Base-by-base conservation (phyloP, 805 yeast species). In the Ogataea chonburiensis region DNA sequence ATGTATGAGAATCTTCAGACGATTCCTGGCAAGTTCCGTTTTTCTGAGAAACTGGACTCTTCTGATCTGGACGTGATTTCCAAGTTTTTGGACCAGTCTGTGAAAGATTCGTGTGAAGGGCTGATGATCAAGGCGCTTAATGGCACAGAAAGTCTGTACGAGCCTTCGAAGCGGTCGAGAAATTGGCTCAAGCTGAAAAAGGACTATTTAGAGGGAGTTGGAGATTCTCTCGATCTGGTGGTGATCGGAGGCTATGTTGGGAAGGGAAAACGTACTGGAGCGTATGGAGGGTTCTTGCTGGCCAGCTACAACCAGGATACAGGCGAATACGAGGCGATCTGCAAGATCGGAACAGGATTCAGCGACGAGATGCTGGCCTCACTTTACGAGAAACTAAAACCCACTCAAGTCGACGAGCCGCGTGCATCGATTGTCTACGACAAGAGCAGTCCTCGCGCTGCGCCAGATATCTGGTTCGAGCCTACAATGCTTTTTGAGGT, bases 321-420 rank as follows among this genome's bases (percentile, higher is more conserved):
- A 0, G 98, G 94, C 15, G 97, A 89, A 53, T 87, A 75, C 57
- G 98, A 93, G 60, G 85, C 97, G 0, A 82, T 95, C 26, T 93
- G 98, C 66, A 93, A 93, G 59, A 89, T 94, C 37, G 98, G 98
- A 31, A 93, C 98, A 0, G 98, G 98, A 0, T 93, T 93, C 55
- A 77, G 88, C 25, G 98, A 93, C 47, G 97, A 82, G 46, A 73
- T 79, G 53, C 68, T 93, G 39, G 77, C 76, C 22, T 63, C 62
- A 17, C 58, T 93, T 20, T 69, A 80, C 50, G 73, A 71, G 17
- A 68, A 68, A 31, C 68, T 93, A 40, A 76, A 80, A 26, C 81
- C 86, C 3, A 77, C 87, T 0, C 93, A 79, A 35, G 72, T 77
- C 10, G 53, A 64, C 0, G 64, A 58, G n/a, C 83, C 95, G 2